Conservation (phyloP, 164 flowering plant genomes). For the Protea cynaroides region DNA sequence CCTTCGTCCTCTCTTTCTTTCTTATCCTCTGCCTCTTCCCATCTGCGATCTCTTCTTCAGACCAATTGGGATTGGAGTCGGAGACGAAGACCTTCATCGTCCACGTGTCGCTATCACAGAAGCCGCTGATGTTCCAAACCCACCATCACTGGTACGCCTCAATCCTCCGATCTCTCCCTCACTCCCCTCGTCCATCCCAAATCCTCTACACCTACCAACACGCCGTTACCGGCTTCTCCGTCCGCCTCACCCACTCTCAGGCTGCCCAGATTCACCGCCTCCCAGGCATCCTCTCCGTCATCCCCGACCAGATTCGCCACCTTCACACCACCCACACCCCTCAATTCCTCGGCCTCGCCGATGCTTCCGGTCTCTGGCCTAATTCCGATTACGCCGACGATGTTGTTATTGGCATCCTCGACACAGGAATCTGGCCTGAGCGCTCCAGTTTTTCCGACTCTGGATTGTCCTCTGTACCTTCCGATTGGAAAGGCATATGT, state of each 20-base stretch:
- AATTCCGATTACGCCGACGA: constrained; percentile 57
- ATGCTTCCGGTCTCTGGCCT: constrained; percentile 61
- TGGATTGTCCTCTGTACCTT: constrained; percentile 44
- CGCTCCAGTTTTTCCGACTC: constrained; percentile 55
- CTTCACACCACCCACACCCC: constrained; percentile 81
- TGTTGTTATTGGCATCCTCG: constrained; percentile 71
- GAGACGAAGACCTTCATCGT: constrained; percentile 19
- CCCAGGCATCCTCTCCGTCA: constrained; percentile 50
- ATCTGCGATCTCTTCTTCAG: background rate
- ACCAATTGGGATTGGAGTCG: background rate
- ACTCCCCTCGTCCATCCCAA: constrained; percentile 10
- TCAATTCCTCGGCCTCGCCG: constrained; percentile 52
- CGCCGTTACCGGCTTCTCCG: constrained; percentile 83
- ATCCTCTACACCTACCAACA: constrained; percentile 18
- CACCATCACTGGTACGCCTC: constrained; percentile 24
- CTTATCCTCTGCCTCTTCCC: background rate
- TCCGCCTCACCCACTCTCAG: constrained; percentile 47
- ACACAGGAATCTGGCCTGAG: constrained; percentile 90
- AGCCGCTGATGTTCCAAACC: constrained; percentile 13
- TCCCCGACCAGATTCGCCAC: constrained; percentile 42
- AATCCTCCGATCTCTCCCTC: constrained; percentile 15
- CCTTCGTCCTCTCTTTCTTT: constrained; percentile 4
- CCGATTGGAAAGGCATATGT: constrained; percentile 60
- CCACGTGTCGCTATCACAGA: constrained; percentile 21
- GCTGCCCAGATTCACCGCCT: constrained; percentile 35